Percentiles rank a stretch among this genome's conserved stretches.
Evolutionary conservation across 768 basidiomycete genomes (phyloP).

Genomic region (Lentinula edodes): DNA sequence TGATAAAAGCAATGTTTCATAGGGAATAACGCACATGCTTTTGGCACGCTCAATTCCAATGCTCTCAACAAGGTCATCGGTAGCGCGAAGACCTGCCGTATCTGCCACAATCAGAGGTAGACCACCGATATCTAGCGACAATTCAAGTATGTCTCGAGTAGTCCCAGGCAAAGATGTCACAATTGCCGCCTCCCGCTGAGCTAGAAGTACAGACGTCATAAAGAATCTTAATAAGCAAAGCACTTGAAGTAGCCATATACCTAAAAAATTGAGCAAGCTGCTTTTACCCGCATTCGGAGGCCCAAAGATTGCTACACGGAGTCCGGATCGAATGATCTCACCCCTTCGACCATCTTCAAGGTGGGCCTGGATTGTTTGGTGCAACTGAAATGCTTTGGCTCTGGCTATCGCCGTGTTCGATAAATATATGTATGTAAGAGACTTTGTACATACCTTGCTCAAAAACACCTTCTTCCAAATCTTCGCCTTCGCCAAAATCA

Average conservation of each 20-base stretch:
- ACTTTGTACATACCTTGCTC: constrained; percentile 48
- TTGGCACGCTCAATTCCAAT: constrained; percentile 78
- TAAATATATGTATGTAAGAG: neutral
- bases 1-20: neutral
- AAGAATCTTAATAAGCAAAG: neutral
- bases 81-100: constrained; percentile 77
- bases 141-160: constrained; percentile 80
- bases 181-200: constrained; percentile 84
- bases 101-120: constrained; percentile 77
- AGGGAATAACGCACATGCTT: constrained; percentile 44
- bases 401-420: constrained; percentile 37
- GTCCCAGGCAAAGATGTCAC: constrained; percentile 86
- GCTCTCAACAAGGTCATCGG: constrained; percentile 66
- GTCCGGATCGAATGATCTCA: constrained; percentile 78
- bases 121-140: constrained; percentile 86
- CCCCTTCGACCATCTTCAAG: constrained; percentile 71
- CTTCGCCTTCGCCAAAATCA: constrained; percentile 91
- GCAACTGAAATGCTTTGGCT: constrained; percentile 41
- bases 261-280: constrained; percentile 79
- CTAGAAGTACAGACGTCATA: constrained; percentile 28
- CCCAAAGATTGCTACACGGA: constrained; percentile 84
- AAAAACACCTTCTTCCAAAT: constrained; percentile 77
- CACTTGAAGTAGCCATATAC: constrained; percentile 31
- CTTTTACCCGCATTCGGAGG: constrained; percentile 96
- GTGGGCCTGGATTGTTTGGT: constrained; percentile 45